Base-by-base conservation (phyloP, 257 asterid species). In the Solanum arcanum region DNA sequence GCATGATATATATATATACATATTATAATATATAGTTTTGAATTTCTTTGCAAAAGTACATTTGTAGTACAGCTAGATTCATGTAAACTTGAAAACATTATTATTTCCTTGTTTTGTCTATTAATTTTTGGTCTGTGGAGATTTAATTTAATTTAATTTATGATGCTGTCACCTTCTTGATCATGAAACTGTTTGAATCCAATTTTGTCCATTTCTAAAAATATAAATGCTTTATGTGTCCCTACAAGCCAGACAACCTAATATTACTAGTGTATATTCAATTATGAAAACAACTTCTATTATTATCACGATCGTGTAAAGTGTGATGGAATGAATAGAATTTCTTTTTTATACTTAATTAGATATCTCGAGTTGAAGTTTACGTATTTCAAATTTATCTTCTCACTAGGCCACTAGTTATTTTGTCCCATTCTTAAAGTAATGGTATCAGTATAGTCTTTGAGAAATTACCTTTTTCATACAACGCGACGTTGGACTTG, bases 241-340 rank as follows among this genome's bases (percentile, higher is more conserved):
- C 82, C 49, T 37, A 39, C 47, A 39, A 21, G 18, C 18, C 82
- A 37, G 31, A 6, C 80, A 11, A 74, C 12, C 44, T 72, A 74
- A 2, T 20, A 37, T 37, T 73, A 25, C 49, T 35, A 10, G n/a
- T 5, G 16, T 39, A 74, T 74, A 74, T 74, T 39, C 29, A 21
- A 74, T 35, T 39, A 11, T 14, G 12, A 37, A 37, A 16, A 31
- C 75, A 27, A 68, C 35, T 68, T 11, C 27, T 12, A 27, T 59
- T 59, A 59, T 56, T 7, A 16, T 3, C 10, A n/a, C 9, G 6
- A 59, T 21, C 2, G 25, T 59, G 25, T 59, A 2, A 9, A 9
- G 0, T 59, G 0, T 27, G 39, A 5, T 68, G 5, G 0, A 29
- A 6, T 68, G 7, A 15, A 68, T 6, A 27, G 0, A 9, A 66